phyloP scores from a whole-genome alignment of 192 early-diverging fungal species.

The Coemansia sp. region DNA sequence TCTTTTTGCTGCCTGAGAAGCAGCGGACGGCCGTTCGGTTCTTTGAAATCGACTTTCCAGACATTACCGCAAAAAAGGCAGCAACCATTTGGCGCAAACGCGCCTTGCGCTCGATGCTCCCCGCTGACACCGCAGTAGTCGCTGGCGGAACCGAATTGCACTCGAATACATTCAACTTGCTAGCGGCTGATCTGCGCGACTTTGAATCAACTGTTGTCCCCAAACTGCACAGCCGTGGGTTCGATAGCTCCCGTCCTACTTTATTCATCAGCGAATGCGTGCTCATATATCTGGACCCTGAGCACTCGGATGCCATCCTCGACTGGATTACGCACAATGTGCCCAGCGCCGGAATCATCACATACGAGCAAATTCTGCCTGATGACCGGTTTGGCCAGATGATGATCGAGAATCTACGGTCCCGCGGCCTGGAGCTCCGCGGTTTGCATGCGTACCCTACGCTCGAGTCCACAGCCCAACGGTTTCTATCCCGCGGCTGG shows the following conservation, averaged over 20 bases:
- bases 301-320: slow-evolving; percentile 66
- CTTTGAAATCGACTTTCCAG: slow-evolving; percentile 92
- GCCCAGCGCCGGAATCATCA: slow-evolving; percentile 59
- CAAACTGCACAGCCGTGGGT: slow-evolving; percentile 57
- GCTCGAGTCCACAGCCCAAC: slow-evolving; percentile 64
- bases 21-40: slow-evolving; percentile 42
- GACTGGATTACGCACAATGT: slow-evolving; percentile 64
- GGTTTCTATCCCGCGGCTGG: slow-evolving; percentile 71
- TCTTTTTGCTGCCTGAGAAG: slow-evolving; percentile 60
- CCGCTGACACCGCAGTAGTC: slow-evolving; percentile 31
- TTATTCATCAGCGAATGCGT: slow-evolving; percentile 94
- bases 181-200: slow-evolving; percentile 79
- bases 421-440: slow-evolving; percentile 73
- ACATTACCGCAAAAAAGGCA: slow-evolving; percentile 82
- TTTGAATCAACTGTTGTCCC: slow-evolving; percentile 63
- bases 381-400: slow-evolving; percentile 86
- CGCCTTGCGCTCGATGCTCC: slow-evolving; percentile 40
- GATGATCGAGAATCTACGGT: slow-evolving; percentile 87
- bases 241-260: slow-evolving; percentile 61
- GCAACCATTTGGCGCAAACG: slow-evolving; percentile 58
- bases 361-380: slow-evolving; percentile 93
- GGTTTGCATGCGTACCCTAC: slow-evolving; percentile 74
- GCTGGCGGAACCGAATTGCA: slow-evolving; percentile 76
- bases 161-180: slow-evolving; percentile 64
- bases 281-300: slow-evolving; percentile 80